A percentile compares a stretch with the other conserved stretches of the same genome.
Conservation (phyloP, 768 basidiomycete species). For the Lactarius sp. region DNA sequence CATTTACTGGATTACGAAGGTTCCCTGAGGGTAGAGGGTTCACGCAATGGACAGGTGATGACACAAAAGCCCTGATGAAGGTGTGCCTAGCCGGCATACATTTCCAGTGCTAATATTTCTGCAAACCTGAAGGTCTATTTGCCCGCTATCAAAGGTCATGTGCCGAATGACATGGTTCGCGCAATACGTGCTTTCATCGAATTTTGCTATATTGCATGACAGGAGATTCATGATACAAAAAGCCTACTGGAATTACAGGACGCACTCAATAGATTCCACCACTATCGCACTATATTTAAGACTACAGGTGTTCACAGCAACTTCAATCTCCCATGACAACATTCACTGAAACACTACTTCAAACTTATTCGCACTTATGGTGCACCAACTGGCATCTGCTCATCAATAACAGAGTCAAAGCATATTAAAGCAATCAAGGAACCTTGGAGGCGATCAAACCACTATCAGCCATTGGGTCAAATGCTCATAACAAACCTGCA, state of each 20-base stretch:
- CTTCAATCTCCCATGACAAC: neutral
- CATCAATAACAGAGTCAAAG: constrained; percentile 28
- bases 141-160: too few species aligned
- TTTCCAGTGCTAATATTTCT: too few species aligned
- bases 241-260: too few species aligned
- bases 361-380: constrained; percentile 27
- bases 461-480: too few species aligned
- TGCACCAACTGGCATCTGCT: constrained; percentile 27
- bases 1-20: constrained; percentile 22
- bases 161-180: too few species aligned
- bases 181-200: too few species aligned
- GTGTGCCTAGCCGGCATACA: neutral
- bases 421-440: too few species aligned
- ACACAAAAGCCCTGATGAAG: constrained; percentile 30
- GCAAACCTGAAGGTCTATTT: too few species aligned
- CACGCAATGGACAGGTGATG: constrained; percentile 28
- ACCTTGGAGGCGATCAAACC: too few species aligned
- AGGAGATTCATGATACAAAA: too few species aligned
- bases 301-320: constrained; percentile 20
- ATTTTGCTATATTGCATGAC: too few species aligned
- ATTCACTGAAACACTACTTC: neutral
- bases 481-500: too few species aligned
- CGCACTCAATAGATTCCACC: constrained; percentile 12
- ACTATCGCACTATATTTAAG: constrained; percentile 21
- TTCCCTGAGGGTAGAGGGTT: constrained; percentile 27